Evolutionary conservation across 345 rosid species (phyloP).

Genomic region (Garcia nutans): DNA sequence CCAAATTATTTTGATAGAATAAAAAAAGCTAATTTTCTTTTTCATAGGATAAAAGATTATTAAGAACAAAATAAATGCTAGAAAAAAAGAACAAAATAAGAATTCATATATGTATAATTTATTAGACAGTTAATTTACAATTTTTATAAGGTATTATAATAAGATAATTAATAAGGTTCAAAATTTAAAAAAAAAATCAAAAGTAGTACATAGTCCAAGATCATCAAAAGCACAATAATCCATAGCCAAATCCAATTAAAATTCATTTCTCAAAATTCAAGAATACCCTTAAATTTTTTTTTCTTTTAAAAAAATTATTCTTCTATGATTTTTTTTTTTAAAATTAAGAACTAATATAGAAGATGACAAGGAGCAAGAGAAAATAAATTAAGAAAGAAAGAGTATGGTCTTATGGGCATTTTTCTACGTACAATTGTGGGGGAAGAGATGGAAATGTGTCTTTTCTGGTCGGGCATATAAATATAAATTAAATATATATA

Average conservation of each 20-base stretch:
- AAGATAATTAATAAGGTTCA: too few species aligned
- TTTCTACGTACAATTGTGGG: not conserved
- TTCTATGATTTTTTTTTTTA: too few species aligned
- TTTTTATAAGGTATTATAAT: too few species aligned
- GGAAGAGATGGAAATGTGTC: slow-evolving; percentile 12
- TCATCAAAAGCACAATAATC: slow-evolving; percentile 9
- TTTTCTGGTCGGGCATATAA: slow-evolving; percentile 26
- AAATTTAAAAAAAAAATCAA: not conserved
- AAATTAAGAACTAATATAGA: not conserved
- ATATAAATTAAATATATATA: not conserved
- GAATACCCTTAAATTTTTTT: too few species aligned
- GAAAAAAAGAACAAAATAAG: too few species aligned
- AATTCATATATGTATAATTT: too few species aligned
- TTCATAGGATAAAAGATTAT: too few species aligned
- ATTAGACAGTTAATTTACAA: too few species aligned
- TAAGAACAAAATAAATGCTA: too few species aligned
- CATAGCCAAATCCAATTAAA: not conserved
- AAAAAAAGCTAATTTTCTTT: too few species aligned
- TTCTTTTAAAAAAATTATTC: too few species aligned
- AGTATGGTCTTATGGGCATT: not conserved
- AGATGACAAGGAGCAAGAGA: not conserved
- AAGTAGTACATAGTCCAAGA: not conserved
- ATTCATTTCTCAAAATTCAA: not conserved
- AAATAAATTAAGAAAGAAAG: not conserved
- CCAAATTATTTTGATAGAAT: too few species aligned